phyloP scores from a whole-genome alignment of 2,329 filamentous ascomycete genomes.

The Talaromyces rugulosus region DNA sequence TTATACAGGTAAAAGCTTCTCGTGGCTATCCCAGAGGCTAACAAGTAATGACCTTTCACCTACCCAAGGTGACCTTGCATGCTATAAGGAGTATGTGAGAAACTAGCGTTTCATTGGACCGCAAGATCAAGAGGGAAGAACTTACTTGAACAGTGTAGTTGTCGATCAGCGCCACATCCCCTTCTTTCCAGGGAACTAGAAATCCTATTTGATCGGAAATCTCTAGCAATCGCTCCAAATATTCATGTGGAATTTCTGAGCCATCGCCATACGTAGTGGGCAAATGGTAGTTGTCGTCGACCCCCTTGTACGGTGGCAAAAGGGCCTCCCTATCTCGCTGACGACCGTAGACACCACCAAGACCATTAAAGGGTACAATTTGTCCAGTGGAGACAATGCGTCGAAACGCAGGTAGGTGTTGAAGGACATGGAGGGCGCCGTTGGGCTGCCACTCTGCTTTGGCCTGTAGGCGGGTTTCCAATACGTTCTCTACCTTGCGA shows the following conservation, averaged over 20 bases:
- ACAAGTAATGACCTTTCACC: background rate
- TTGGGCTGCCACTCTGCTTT: background rate
- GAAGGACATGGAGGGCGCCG: background rate
- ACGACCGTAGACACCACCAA: background rate
- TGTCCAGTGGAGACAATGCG: background rate
- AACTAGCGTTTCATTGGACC: no score
- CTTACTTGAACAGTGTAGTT: background rate
- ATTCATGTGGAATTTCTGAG: background rate
- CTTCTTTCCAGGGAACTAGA: background rate
- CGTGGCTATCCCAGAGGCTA: background rate
- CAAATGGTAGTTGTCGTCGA: background rate
- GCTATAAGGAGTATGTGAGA: background rate
- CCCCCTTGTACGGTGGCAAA: background rate
- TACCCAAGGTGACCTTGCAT: constrained; percentile 1
- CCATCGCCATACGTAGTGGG: background rate
- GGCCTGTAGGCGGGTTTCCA: background rate
- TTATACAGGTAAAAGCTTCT: background rate
- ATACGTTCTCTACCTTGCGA: background rate
- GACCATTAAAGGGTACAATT: background rate
- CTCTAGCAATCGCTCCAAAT: background rate
- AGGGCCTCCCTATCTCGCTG: background rate
- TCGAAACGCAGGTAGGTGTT: background rate
- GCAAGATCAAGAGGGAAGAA: background rate
- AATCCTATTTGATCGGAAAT: background rate
- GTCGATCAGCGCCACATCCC: background rate